These are phyloP conservation scores for Paecilomyces sp. DNA, from an alignment of 2,329 filamentous ascomycete genomes.

Conservation along the genomic window DNA sequence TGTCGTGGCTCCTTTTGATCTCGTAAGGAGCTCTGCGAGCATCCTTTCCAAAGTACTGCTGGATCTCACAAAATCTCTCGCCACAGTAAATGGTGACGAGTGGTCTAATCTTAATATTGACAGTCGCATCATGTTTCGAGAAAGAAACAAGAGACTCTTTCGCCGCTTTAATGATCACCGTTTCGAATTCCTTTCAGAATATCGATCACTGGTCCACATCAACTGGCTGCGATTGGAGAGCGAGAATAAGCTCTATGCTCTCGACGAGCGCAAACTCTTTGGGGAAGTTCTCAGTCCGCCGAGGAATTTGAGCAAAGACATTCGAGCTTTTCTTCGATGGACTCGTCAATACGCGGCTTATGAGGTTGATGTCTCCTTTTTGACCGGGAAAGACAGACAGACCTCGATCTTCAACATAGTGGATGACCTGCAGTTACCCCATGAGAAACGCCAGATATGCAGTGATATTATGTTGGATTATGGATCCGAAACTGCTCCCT, in stretches of 20 bases:
- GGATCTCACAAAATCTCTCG: conserved; percentile 4
- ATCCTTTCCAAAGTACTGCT: background rate
- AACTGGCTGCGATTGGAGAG: conserved; percentile 18
- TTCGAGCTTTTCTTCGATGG: conserved; percentile 11
- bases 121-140: background rate
- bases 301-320: conserved; percentile 16
- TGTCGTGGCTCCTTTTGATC: conserved; percentile 16
- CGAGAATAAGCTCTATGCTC: conserved; percentile 12
- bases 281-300: conserved; percentile 11
- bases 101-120: background rate
- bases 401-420: background rate
- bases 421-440: background rate
- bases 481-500: background rate
- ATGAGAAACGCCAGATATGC: background rate
- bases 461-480: background rate
- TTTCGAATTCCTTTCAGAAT: conserved; percentile 1
- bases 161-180: background rate
- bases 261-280: conserved; percentile 8
- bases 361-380: background rate
- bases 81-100: background rate
- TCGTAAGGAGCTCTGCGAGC: background rate
- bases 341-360: background rate
- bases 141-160: background rate
- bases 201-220: conserved; percentile 6
- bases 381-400: background rate